Evolutionary conservation across 108 stramenopile species (phyloP).

Genomic region (Fistulifera pelliculosa): DNA sequence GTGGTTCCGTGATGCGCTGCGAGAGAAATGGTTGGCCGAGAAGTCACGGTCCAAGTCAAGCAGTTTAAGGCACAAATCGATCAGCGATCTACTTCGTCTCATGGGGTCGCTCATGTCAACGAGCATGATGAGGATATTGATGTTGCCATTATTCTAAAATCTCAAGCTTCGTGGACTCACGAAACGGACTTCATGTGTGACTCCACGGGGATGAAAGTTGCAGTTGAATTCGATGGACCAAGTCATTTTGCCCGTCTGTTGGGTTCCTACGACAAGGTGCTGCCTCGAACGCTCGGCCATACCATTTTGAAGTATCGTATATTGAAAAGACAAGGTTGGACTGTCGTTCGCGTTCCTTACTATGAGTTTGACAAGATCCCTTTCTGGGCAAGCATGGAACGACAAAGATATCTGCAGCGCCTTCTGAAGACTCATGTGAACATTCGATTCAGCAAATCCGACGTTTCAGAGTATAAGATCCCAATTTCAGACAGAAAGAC

Average conservation of each 20-base stretch:
- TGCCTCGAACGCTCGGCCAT: slow-evolving; percentile 69
- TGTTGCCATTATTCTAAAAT: slow-evolving; percentile 72
- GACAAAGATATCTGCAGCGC: slow-evolving; percentile 80
- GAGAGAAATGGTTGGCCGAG: slow-evolving; percentile 58
- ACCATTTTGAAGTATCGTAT: slow-evolving; percentile 77
- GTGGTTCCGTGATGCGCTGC: slow-evolving; percentile 51
- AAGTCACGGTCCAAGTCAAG: slow-evolving; percentile 63
- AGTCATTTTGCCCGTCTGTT: slow-evolving; percentile 65
- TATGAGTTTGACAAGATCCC: slow-evolving; percentile 88
- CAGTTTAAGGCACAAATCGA: slow-evolving; percentile 65
- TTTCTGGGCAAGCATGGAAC: slow-evolving; percentile 82
- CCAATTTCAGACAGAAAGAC: slow-evolving; percentile 44
- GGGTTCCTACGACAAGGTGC: background rate
- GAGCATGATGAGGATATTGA: slow-evolving; percentile 89
- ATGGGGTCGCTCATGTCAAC: slow-evolving; percentile 76
- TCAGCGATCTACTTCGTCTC: slow-evolving; percentile 58
- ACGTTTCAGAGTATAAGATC: slow-evolving; percentile 77
- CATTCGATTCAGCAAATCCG: slow-evolving; percentile 64
- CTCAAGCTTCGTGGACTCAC: slow-evolving; percentile 58
- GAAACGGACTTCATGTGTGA: slow-evolving; percentile 25
- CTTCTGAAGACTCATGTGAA: slow-evolving; percentile 76
- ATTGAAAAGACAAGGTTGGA: slow-evolving; percentile 78
- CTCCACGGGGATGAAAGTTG: slow-evolving; percentile 32
- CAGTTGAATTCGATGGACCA: slow-evolving; percentile 87
- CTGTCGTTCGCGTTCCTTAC: slow-evolving; percentile 76